These are phyloP conservation scores for Lepiota subincarnata DNA, from an alignment of 768 basidiomycete species.

Conservation along the genomic window DNA sequence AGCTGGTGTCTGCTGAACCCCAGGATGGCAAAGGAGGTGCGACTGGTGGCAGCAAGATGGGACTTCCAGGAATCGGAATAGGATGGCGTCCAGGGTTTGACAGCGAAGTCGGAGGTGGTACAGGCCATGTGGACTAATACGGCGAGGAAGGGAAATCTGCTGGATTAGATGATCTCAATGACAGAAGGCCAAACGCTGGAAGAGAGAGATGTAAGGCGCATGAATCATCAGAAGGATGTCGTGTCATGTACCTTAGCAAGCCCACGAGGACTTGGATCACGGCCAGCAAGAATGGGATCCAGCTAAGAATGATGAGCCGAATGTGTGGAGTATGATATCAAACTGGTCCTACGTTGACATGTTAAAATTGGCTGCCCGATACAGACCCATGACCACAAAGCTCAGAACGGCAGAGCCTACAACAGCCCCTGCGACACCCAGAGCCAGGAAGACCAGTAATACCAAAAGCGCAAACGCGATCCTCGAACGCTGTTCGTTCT, in stretches of 20 bases:
- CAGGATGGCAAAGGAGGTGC: too few species aligned
- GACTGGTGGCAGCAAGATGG: too few species aligned
- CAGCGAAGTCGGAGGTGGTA: too few species aligned
- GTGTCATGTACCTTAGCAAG: conserved; percentile 31
- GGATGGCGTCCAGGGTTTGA: too few species aligned
- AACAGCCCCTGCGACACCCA: conserved; percentile 43
- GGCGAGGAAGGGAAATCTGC: not conserved
- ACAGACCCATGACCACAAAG: conserved; percentile 41
- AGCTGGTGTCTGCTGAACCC: too few species aligned
- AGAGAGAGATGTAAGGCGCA: not conserved
- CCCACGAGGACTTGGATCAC: conserved; percentile 39
- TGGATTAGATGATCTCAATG: conserved; percentile 35
- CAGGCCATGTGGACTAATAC: too few species aligned
- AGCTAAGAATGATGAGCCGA: conserved; percentile 22
- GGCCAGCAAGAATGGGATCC: conserved; percentile 45
- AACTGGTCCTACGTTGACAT: conserved; percentile 44
- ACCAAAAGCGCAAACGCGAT: conserved; percentile 45
- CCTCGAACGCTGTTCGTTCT: conserved; percentile 40
- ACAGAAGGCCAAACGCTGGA: conserved; percentile 41
- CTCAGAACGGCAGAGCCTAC: conserved; percentile 44
- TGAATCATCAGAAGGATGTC: not conserved
- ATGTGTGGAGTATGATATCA: not conserved
- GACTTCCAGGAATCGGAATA: too few species aligned
- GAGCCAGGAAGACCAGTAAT: conserved; percentile 34
- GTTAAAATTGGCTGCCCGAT: conserved; percentile 38